phyloP scores from a whole-genome alignment of 179 eudicot species.

The Carnegiea gigantea region DNA sequence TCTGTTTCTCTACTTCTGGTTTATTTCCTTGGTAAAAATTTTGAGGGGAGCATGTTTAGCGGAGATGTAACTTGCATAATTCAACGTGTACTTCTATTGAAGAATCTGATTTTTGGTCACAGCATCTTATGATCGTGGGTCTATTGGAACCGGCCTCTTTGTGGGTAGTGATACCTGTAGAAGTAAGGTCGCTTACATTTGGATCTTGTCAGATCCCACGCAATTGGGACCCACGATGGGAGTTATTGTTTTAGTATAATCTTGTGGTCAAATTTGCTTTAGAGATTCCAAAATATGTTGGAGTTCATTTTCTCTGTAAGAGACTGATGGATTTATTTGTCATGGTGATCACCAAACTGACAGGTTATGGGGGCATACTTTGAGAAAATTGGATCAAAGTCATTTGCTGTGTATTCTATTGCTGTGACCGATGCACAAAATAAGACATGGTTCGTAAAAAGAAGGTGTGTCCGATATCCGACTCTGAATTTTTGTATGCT shows the following conservation, averaged over 20 bases:
- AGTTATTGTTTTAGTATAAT: too few relatives aligned
- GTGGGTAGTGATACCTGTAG: too few relatives aligned
- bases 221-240: too few relatives aligned
- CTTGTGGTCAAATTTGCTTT: not conserved
- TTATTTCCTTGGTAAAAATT: not conserved
- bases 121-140: not conserved
- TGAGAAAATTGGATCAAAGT: constrained; percentile 85
- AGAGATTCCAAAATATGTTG: not conserved
- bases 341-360: constrained; percentile 10
- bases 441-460: constrained; percentile 90
- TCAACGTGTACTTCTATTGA: not conserved
- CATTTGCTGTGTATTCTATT: constrained; percentile 95
- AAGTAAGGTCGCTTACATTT: too few relatives aligned
- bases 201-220: too few relatives aligned
- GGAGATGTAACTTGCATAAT: not conserved
- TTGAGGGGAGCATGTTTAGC: not conserved
- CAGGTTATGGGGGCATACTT: constrained; percentile 94
- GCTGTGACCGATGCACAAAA: constrained; percentile 83
- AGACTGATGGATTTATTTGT: constrained; percentile 8
- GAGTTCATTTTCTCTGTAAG: not conserved
- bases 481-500: not conserved
- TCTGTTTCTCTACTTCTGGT: not conserved
- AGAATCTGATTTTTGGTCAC: not conserved
- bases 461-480: constrained; percentile 55
- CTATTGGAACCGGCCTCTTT: too few relatives aligned